A percentile compares a stretch with the other conserved stretches of the same genome.
Evolutionary conservation across 495 filamentous ascomycete species (phyloP).

Genomic region (Annulohypoxylon bovei): DNA sequence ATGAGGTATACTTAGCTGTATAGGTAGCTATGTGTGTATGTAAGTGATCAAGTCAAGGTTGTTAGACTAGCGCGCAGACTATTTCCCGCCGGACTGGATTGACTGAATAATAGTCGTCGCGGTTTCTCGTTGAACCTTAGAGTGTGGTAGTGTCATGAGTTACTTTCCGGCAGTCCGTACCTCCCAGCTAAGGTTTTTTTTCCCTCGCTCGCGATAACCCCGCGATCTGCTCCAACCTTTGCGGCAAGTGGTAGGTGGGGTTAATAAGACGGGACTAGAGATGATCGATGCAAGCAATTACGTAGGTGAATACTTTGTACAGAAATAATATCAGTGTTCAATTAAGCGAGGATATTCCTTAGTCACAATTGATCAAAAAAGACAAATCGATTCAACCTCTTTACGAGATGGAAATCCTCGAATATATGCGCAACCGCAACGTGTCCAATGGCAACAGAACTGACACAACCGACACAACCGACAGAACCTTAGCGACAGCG

Average conservation of each 20-base stretch:
- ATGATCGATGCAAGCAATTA: slow-evolving; percentile 32
- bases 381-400: slow-evolving; percentile 32
- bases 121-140: not conserved
- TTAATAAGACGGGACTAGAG: slow-evolving; percentile 12
- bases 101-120: slow-evolving; percentile 15
- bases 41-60: not conserved
- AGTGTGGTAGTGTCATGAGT: slow-evolving; percentile 20
- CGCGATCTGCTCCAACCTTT: slow-evolving; percentile 22
- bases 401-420: slow-evolving; percentile 29
- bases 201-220: slow-evolving; percentile 12
- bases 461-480: not conserved
- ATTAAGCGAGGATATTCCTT: slow-evolving; percentile 18
- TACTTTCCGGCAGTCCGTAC: slow-evolving; percentile 26
- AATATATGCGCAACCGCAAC: slow-evolving; percentile 29
- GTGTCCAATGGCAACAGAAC: not conserved
- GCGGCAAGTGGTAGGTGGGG: slow-evolving; percentile 32
- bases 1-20: not conserved
- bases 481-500: not conserved
- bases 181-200: not conserved
- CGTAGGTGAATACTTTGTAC: slow-evolving; percentile 13
- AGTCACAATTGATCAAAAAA: slow-evolving; percentile 28
- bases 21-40: not conserved
- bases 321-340: not conserved
- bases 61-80: slow-evolving; percentile 8
- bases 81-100: slow-evolving; percentile 4